Evolutionary conservation across 305 asterid species (phyloP).

Genomic region (Plantago rigida): DNA sequence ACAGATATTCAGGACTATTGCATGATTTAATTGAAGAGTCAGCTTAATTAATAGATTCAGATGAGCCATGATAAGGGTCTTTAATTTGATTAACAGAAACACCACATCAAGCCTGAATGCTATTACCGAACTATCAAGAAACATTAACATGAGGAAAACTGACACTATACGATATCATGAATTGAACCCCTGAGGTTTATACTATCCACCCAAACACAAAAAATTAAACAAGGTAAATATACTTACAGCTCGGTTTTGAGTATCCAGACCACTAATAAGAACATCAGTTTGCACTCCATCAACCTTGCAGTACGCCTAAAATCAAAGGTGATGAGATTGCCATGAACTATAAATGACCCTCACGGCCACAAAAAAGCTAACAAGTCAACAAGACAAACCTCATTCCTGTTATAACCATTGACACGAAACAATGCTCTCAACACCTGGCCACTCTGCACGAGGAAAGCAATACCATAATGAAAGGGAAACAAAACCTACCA

Average conservation of each 20-base stretch:
- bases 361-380: slow-evolving; percentile 2
- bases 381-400: slow-evolving; percentile 40
- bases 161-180: neutral
- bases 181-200: slow-evolving; percentile 5
- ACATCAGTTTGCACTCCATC: slow-evolving; percentile 58
- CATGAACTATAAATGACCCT: slow-evolving; percentile 8
- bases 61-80: neutral
- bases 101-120: slow-evolving; percentile 1
- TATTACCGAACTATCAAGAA: neutral
- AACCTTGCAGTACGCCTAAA: slow-evolving; percentile 69
- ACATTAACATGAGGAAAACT: neutral
- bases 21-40: neutral
- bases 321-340: slow-evolving; percentile 20
- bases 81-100: too few relatives aligned
- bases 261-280: slow-evolving; percentile 44
- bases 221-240: slow-evolving; percentile 10
- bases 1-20: too few relatives aligned
- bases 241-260: slow-evolving; percentile 83
- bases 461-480: slow-evolving; percentile 13
- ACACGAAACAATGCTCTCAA: slow-evolving; percentile 65
- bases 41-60: neutral
- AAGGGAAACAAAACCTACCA: neutral
- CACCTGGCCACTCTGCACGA: slow-evolving; percentile 52
- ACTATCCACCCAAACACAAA: neutral
- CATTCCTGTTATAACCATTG: slow-evolving; percentile 67